A percentile compares a stretch with the other conserved stretches of the same genome.
These are phyloP conservation scores for Termitomyces sp. DNA, from an alignment of 768 basidiomycete species.

Conservation along the genomic window DNA sequence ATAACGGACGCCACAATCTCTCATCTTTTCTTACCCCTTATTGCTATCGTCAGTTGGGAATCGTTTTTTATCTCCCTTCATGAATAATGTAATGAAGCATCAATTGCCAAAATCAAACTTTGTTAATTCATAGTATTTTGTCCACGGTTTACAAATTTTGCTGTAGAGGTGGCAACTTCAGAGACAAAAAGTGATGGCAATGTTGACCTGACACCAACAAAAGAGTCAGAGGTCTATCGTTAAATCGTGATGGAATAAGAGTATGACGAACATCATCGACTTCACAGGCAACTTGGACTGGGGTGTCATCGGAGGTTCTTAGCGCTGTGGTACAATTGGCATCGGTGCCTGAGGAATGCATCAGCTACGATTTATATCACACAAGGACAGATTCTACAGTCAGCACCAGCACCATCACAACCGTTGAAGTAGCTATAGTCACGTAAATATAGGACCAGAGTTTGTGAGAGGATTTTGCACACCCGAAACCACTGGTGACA, in stretches of 20 bases:
- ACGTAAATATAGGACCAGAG: neutral
- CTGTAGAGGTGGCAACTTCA: neutral
- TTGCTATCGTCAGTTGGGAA: too few species aligned
- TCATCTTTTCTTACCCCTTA: too few species aligned
- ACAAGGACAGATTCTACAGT: conserved; percentile 29
- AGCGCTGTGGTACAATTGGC: conserved; percentile 35
- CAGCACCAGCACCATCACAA: conserved; percentile 37
- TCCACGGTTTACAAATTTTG: too few species aligned
- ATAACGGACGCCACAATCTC: neutral
- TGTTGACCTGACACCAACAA: conserved; percentile 9
- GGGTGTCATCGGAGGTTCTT: conserved; percentile 27
- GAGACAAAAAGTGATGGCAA: conserved; percentile 17
- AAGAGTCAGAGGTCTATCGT: neutral
- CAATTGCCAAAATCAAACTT: too few species aligned
- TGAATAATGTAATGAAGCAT: too few species aligned
- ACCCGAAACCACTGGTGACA: conserved; percentile 38
- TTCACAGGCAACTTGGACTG: conserved; percentile 30
- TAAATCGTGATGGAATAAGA: neutral
- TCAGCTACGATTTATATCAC: neutral
- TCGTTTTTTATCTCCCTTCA: too few species aligned
- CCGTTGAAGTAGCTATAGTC: conserved; percentile 35
- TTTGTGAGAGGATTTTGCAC: neutral
- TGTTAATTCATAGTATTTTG: too few species aligned
- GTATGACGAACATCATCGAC: conserved; percentile 1
- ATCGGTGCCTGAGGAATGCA: conserved; percentile 24